phyloP scores from a whole-genome alignment of 345 rosid species.

The Jatropha curcas region DNA sequence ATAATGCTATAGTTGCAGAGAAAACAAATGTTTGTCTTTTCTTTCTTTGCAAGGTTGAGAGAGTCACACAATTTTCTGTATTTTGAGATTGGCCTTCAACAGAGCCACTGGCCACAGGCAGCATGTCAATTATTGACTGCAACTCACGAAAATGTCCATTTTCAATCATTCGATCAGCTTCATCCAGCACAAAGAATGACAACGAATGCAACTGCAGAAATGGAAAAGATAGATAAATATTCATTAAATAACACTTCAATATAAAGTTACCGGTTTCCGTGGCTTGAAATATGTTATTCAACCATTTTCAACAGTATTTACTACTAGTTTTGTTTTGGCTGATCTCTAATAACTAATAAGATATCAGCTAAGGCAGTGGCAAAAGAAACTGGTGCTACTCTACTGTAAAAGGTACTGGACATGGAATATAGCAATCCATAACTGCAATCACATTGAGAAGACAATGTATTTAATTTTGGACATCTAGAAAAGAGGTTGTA shows the following conservation, averaged over 20 bases:
- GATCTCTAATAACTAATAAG: too few species aligned
- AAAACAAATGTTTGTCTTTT: constrained; percentile 94
- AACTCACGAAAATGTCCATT: constrained; percentile 90
- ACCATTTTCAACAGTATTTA: too few species aligned
- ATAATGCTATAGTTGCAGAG: constrained; percentile 92
- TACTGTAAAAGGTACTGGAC: too few species aligned
- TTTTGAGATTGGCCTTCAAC: constrained; percentile 47
- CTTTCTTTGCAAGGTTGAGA: constrained; percentile 64
- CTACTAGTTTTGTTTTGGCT: too few species aligned
- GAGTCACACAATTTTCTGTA: constrained; percentile 52
- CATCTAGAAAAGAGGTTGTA: background rate
- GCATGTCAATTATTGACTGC: constrained; percentile 93
- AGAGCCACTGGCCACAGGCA: constrained; percentile 55
- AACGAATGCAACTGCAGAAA: constrained; percentile 77
- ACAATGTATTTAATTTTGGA: too few species aligned
- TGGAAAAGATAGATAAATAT: background rate
- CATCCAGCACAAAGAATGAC: constrained; percentile 97
- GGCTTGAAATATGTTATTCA: background rate
- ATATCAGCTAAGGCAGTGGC: too few species aligned
- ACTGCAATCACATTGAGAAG: too few species aligned
- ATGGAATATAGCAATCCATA: too few species aligned
- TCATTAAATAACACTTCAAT: constrained; percentile 1
- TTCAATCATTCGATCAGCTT: constrained; percentile 97
- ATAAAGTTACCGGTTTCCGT: background rate
- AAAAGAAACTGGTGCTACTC: too few species aligned